Evolutionary conservation across 2,329 filamentous ascomycete species (phyloP).

Genomic region (Diplodia sapinea): DNA sequence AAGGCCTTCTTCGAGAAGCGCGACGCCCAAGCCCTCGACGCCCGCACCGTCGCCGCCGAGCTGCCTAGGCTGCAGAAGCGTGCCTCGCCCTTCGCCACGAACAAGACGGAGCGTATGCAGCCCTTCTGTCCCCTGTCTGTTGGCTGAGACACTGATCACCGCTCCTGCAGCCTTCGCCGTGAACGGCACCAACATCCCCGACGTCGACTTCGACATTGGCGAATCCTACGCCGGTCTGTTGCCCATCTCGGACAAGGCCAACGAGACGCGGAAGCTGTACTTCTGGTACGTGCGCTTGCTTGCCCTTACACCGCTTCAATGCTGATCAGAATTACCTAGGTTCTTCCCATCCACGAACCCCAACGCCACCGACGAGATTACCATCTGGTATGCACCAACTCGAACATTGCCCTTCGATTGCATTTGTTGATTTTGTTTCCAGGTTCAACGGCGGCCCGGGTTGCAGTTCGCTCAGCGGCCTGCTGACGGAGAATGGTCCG

Average conservation of each 20-base stretch:
- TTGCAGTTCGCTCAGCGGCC: constrained; percentile 65
- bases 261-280: constrained; percentile 62
- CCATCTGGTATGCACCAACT: constrained; percentile 55
- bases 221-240: constrained; percentile 69
- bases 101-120: constrained; percentile 43
- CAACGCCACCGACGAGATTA: constrained; percentile 61
- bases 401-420: not conserved
- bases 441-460: constrained; percentile 50
- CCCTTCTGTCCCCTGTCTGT: no score
- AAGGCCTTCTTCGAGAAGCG: constrained; percentile 39
- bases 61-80: constrained; percentile 42
- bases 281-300: constrained; percentile 54
- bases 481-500: constrained; percentile 79
- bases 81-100: constrained; percentile 42
- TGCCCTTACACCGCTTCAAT: not conserved
- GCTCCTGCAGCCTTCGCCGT: constrained; percentile 64
- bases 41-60: not conserved
- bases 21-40: constrained; percentile 32
- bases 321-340: constrained; percentile 43
- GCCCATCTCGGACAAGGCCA: constrained; percentile 59
- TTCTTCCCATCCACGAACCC: constrained; percentile 66
- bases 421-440: constrained; percentile 1
- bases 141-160: constrained; percentile 8
- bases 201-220: constrained; percentile 71
- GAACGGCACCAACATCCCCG: constrained; percentile 68